Evolutionary conservation across 2,329 filamentous ascomycete genomes (phyloP), one percentile per base, ranked within the genome.

Genomic region (Aspergillus fructus): DNA sequence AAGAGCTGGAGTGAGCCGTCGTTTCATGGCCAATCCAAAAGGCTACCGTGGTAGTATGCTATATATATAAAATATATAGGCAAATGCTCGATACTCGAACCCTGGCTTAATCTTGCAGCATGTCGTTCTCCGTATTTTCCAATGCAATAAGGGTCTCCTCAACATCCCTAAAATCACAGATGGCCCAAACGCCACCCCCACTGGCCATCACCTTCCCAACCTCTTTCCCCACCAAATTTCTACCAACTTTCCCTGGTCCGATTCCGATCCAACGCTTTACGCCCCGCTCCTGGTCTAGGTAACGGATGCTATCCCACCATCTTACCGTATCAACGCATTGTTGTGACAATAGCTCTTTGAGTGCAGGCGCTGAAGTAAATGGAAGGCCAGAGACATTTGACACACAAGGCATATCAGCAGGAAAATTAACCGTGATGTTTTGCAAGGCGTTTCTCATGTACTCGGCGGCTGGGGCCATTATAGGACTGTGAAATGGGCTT

Each of bases 301-400:
- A 96, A 64, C 86, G 87, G 67, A 97, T 93, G 67, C 90, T 94
- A 65, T 96, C 91, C 87, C 93, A 96, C 93, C 93, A 97, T 58
- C 85, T 83, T 42, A 97, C 91, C 30, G 93, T 97, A 77, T 96
- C 91, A n/a, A 94, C 86, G 60, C 89, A 93, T 68, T 92, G 89
- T 49, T 90, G 79, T 1, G 92, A 88, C 49, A 96, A 78, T 46
- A 96, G 76, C 61, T 96, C 87, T 70, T 90, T 90, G 33, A 97
- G 78, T 62, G 96, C 85, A 41, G 85, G 85, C 65, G 85, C 86
- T 62, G 84, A 90, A 62, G 79, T 72, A 64, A 96, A 96, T 0
- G 92, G 92, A 53, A 86, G 77, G 3, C 89, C 93, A 7, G 87
- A 89, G 43, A 97, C 89, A 72, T 97, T 97, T 67, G 90, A 93